These are phyloP conservation scores for Apiotrichum montevideense DNA, from an alignment of 1,284 basidiomycete genomes.

Conservation along the genomic window DNA sequence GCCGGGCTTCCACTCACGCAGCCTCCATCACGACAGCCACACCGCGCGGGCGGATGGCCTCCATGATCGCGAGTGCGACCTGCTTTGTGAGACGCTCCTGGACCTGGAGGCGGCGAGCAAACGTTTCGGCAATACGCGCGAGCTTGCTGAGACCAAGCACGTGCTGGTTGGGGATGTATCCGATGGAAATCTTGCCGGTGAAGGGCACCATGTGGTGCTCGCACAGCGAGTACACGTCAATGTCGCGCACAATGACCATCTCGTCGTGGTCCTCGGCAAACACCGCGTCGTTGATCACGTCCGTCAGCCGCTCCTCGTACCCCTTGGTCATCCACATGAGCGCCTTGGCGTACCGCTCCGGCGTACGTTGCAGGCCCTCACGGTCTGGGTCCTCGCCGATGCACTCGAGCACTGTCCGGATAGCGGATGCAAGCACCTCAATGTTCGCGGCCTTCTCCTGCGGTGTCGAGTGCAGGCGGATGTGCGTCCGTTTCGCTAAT, in stretches of 20 bases:
- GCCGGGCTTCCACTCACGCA: constrained; percentile 57
- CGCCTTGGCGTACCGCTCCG: constrained; percentile 93
- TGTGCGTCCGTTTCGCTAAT: constrained; percentile 81
- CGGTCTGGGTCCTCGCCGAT: constrained; percentile 97
- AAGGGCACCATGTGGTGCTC: constrained; percentile 99
- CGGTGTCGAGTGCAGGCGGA: constrained; percentile 70
- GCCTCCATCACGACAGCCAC: constrained; percentile 99
- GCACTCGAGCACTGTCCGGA: constrained; percentile 89
- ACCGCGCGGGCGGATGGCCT: constrained; percentile 92
- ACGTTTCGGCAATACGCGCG: constrained; percentile 95
- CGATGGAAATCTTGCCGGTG: constrained; percentile 82
- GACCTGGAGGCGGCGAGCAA: constrained; percentile 89
- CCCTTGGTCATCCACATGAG: constrained; percentile 99
- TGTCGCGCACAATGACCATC: constrained; percentile 98
- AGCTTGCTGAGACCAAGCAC: constrained; percentile 97
- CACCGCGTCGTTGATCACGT: constrained; percentile 97
- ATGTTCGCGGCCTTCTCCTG: constrained; percentile 67
- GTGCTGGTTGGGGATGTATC: constrained; percentile 92
- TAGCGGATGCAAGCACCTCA: constrained; percentile 71
- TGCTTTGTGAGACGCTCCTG: constrained; percentile 98
- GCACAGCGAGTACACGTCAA: constrained; percentile 94
- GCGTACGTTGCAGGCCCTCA: constrained; percentile 84
- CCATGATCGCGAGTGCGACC: constrained; percentile 92
- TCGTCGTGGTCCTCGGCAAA: constrained; percentile 99
- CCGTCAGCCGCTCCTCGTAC: constrained; percentile 88